A percentile compares a stretch with the other conserved stretches of the same genome.
These are phyloP conservation scores for Pelagophyceae sp. DNA, from an alignment of 352 stramenopile species.

Conservation along the genomic window DNA sequence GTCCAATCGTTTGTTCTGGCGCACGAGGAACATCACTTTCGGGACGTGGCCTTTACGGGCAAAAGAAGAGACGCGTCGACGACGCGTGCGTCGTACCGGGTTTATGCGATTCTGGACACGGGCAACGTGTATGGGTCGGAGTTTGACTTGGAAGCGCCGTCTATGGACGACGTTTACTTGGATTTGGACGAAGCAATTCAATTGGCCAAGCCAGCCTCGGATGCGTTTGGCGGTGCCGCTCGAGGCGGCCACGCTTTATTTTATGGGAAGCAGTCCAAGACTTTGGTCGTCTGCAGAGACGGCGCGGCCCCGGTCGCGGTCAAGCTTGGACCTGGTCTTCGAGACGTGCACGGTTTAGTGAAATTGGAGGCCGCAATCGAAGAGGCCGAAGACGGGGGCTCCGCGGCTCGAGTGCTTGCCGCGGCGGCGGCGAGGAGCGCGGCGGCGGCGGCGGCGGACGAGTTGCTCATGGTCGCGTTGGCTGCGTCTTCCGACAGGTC, in stretches of 20 bases:
- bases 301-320: background rate
- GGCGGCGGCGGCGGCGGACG: background rate
- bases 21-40: constrained; percentile 21
- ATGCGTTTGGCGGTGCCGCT: background rate
- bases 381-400: background rate
- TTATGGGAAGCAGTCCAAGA: background rate
- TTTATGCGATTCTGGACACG: constrained; percentile 14
- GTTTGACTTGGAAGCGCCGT: background rate
- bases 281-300: background rate
- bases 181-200: background rate
- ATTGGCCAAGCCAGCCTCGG: background rate
- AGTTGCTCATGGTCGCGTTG: background rate
- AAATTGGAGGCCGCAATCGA: background rate
- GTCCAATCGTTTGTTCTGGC: constrained; percentile 32
- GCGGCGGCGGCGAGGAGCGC: background rate
- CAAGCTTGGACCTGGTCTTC: background rate
- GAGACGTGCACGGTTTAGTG: background rate
- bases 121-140: background rate
- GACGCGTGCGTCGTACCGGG: background rate
- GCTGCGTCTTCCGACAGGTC: background rate
- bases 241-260: background rate
- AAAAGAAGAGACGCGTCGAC: background rate
- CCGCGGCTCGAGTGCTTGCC: background rate
- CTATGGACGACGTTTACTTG: background rate
- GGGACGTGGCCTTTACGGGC: constrained; percentile 17